A percentile compares a stretch with the other conserved stretches of the same genome.
Evolutionary conservation across 108 stramenopile species (phyloP).

Genomic region (Bacterosira constricta): DNA sequence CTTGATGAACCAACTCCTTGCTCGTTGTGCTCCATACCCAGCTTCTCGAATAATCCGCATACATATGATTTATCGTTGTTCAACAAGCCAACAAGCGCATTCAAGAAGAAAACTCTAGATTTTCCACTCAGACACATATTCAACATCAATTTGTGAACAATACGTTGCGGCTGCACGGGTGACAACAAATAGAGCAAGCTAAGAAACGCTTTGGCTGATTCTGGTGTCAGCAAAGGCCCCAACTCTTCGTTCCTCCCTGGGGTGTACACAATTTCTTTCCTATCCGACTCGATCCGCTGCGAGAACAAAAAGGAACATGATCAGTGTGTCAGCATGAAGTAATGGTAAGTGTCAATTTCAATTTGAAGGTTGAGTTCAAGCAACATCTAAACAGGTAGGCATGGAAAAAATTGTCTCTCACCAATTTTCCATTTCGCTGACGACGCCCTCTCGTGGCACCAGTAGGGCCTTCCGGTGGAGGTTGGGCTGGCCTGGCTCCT

Average conservation of each 20-base stretch:
- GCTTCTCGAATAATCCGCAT: conserved; percentile 37
- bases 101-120: conserved; percentile 49
- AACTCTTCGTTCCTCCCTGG: conserved; percentile 31
- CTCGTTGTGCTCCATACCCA: conserved; percentile 23
- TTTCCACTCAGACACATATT: conserved; percentile 59
- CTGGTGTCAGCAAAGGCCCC: conserved; percentile 55
- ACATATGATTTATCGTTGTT: conserved; percentile 57
- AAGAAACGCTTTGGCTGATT: conserved; percentile 59
- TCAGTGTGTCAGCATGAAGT: background rate
- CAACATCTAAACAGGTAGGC: background rate
- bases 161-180: conserved; percentile 73
- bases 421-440: conserved; percentile 42
- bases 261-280: conserved; percentile 49
- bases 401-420: background rate
- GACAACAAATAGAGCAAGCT: conserved; percentile 76
- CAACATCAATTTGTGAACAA: conserved; percentile 80
- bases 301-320: background rate
- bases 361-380: background rate
- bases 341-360: background rate
- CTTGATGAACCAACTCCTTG: conserved; percentile 30
- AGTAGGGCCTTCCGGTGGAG: conserved; percentile 3
- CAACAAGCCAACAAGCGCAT: conserved; percentile 60
- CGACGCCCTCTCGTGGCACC: conserved; percentile 33
- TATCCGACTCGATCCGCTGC: conserved; percentile 66
- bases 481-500: conserved; percentile 9